A percentile compares a stretch with the other conserved stretches of the same genome.
phyloP scores from a whole-genome alignment of 148 eudicot species.

The Bassia scoparia region DNA sequence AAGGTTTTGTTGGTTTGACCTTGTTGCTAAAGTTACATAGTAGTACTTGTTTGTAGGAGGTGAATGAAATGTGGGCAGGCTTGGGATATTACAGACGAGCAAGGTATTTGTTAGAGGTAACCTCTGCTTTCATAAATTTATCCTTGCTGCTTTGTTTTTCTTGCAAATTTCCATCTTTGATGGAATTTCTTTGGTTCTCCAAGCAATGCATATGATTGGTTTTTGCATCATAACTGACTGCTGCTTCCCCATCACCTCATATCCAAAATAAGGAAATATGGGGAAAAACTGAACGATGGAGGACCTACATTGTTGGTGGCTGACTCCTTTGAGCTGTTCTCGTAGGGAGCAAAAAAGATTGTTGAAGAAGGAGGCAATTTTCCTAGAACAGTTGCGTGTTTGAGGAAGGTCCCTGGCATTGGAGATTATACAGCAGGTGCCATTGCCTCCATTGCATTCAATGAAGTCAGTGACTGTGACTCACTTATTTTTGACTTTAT shows the following conservation, averaged over 20 bases:
- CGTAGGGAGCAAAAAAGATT: constrained; percentile 80
- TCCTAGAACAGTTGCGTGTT: constrained; percentile 60
- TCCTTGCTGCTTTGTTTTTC: background rate
- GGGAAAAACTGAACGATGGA: background rate
- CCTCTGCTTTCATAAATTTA: background rate
- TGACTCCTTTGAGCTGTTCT: constrained; percentile 16
- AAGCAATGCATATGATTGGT: background rate
- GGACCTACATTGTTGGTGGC: background rate
- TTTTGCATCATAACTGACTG: too few relatives aligned
- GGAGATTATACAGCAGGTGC: constrained; percentile 97
- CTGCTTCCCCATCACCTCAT: background rate
- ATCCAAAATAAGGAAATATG: background rate
- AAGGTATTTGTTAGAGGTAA: constrained; percentile 77
- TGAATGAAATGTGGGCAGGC: constrained; percentile 99
- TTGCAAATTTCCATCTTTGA: background rate
- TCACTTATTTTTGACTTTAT: background rate
- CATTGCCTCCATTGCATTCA: constrained; percentile 88
- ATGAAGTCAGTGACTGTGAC: constrained; percentile 46
- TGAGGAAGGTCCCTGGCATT: constrained; percentile 72
- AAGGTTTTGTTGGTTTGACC: background rate
- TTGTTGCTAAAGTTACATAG: background rate
- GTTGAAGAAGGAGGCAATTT: constrained; percentile 62
- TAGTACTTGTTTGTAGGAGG: constrained; percentile 56
- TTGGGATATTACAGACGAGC: constrained; percentile 96
- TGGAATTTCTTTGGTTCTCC: background rate